These are phyloP conservation scores for Phlebopus sp. DNA, from an alignment of 1,284 basidiomycete species.

Conservation along the genomic window DNA sequence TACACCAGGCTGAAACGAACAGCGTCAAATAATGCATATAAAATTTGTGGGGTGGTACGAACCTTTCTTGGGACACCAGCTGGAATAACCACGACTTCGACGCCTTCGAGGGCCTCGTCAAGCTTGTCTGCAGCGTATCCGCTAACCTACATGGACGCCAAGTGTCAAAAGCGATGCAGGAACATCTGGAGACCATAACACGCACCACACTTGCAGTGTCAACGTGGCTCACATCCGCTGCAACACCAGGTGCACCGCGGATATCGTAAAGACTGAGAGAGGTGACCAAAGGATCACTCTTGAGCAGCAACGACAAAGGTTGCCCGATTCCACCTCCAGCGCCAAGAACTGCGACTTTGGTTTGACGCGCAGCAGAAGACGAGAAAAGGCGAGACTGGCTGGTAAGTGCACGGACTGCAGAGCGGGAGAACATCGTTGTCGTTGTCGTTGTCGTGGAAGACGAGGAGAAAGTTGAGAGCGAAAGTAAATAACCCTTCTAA, in stretches of 20 bases:
- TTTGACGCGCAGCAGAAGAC: constrained; percentile 67
- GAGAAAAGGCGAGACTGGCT: constrained; percentile 68
- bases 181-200: constrained; percentile 10
- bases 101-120: constrained; percentile 82
- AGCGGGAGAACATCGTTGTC: constrained; percentile 54
- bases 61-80: constrained; percentile 97
- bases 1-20: constrained; percentile 60
- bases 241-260: constrained; percentile 89
- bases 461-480: not conserved
- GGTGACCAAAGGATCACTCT: constrained; percentile 81
- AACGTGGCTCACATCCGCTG: constrained; percentile 91
- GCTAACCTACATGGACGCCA: constrained; percentile 49
- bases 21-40: constrained; percentile 24
- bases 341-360: constrained; percentile 88
- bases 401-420: constrained; percentile 47
- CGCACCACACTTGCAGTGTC: constrained; percentile 83
- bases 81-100: constrained; percentile 93
- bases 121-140: constrained; percentile 85
- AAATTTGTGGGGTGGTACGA: constrained; percentile 23
- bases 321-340: constrained; percentile 94
- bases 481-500: too few species aligned
- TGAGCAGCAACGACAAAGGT: constrained; percentile 85
- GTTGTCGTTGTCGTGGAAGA: constrained; percentile 8
- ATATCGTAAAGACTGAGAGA: constrained; percentile 86
- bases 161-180: constrained; percentile 7